Evolutionary conservation across 805 yeast species (phyloP), one percentile per base, ranked within the genome.

Genomic region (Yarrowia phangngaensis): DNA sequence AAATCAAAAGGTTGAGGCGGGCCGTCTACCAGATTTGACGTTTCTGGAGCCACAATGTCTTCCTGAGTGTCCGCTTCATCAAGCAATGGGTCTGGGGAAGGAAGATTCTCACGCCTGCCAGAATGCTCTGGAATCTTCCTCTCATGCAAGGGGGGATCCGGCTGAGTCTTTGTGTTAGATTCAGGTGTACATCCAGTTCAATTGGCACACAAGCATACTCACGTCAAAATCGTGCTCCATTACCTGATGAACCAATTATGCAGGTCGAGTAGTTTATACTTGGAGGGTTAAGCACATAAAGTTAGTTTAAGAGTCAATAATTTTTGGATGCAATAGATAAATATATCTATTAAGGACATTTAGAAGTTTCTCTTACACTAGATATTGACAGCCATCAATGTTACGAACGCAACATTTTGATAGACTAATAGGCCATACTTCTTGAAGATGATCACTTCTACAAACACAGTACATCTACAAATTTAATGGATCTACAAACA

Each of bases 151-250:
- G 6, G 23, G 5, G 48, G 29, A 20, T 41, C 48, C 5, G 48
- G 48, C 35, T 41, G 48, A 15, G 48, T 41, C 48, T 24, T 24
- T 41, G 35, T 12, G 45, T 38, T 38, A 38, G 45, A n/a, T 4
- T 13, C 3, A 7, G 33, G 20, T 12, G 35, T 5, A n/a, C n/a
- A n/a, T n/a, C n/a, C n/a, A n/a, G n/a, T n/a, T n/a, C 19, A 28
- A 7, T 28, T 28, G 9, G 19, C 32, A 19, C 19, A 2, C 16
- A 31, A 31, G 8, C 4, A 9, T 26, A 38, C 45, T 38, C 32
- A 38, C 45, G 32, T 38, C 45, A 9, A 26, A 27, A 13, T 38
- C 24, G 7, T 22, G 9, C 9, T 22, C 24, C 24, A 22, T 22
- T 7, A 9, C 9, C 24, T 22, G 24, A n/a, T n/a, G n/a, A n/a